Conservation (phyloP, 306 rosid genomes). For the Casuarina glauca region DNA sequence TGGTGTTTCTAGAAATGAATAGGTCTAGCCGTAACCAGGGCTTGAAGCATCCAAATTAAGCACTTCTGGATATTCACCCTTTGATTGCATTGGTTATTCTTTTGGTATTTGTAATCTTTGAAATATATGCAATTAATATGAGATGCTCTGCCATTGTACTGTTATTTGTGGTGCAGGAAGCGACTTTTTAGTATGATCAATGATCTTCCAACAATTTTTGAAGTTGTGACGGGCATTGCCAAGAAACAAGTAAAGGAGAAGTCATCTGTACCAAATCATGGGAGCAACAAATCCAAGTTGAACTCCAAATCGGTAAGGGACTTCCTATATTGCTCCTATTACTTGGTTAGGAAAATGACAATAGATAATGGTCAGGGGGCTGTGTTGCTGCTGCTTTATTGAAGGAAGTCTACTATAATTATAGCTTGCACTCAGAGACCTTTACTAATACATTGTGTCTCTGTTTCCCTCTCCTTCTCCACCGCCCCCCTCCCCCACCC, state of each 20-base stretch:
- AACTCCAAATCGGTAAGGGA: conserved; percentile 57
- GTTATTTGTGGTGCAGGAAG: conserved; percentile 50
- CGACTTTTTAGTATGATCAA: conserved; percentile 83
- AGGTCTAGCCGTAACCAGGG: background rate
- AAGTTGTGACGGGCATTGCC: conserved; percentile 77
- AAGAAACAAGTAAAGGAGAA: conserved; percentile 86
- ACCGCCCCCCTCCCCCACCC: too few relatives aligned
- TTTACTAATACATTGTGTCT: background rate
- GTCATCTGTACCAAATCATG: conserved; percentile 64
- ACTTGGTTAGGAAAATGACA: background rate
- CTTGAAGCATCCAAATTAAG: background rate
- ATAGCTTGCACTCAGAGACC: background rate
- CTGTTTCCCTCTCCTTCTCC: background rate
- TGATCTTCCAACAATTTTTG: conserved; percentile 81
- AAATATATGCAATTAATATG: background rate
- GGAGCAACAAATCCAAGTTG: conserved; percentile 78
- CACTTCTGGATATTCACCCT: background rate
- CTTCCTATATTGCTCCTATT: conserved; percentile 9
- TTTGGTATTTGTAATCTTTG: background rate
- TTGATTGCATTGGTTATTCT: background rate
- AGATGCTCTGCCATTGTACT: background rate
- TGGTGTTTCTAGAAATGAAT: background rate
- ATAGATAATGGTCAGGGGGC: background rate
- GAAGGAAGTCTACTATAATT: background rate
- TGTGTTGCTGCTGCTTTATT: background rate